Conservation (phyloP, 768 basidiomycete species). For the Baorangia bicolor region DNA sequence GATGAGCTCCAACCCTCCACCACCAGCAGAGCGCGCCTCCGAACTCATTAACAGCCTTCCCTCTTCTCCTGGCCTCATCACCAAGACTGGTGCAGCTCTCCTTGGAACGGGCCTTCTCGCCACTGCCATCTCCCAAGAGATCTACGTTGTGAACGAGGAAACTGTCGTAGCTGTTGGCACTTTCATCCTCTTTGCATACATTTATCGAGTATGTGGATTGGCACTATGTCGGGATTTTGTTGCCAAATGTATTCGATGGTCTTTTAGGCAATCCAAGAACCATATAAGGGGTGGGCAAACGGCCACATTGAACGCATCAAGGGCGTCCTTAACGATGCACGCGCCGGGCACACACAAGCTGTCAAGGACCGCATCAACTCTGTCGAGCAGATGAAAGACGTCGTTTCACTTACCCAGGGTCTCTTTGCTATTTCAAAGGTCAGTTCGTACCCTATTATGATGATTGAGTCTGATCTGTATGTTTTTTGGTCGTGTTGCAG, state of each 20-base stretch:
- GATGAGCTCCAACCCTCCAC: constrained; percentile 64
- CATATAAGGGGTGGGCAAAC: constrained; percentile 92
- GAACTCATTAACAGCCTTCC: constrained; percentile 88
- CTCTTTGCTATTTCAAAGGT: constrained; percentile 95
- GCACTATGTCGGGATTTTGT: not conserved
- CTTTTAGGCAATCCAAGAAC: constrained; percentile 69
- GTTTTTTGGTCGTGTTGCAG: constrained; percentile 37
- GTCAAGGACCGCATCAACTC: constrained; percentile 91
- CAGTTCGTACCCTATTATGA: constrained; percentile 2
- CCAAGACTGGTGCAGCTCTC: constrained; percentile 92
- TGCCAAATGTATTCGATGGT: constrained; percentile 14
- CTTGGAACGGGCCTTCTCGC: constrained; percentile 88
- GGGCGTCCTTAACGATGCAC: constrained; percentile 75
- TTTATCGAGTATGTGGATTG: constrained; percentile 64
- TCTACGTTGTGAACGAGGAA: constrained; percentile 98
- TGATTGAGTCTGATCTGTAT: not conserved
- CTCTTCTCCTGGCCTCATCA: constrained; percentile 82
- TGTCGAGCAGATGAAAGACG: constrained; percentile 94
- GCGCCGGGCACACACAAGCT: constrained; percentile 87
- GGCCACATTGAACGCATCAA: constrained; percentile 84
- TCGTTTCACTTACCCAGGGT: constrained; percentile 83
- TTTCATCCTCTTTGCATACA: constrained; percentile 75
- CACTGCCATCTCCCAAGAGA: constrained; percentile 93
- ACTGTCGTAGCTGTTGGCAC: constrained; percentile 84
- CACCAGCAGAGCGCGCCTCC: constrained; percentile 83